A percentile compares a stretch with the other conserved stretches of the same genome.
phyloP scores from a whole-genome alignment of 441 rosid genomes.

The Arabidopsis hybrid region DNA sequence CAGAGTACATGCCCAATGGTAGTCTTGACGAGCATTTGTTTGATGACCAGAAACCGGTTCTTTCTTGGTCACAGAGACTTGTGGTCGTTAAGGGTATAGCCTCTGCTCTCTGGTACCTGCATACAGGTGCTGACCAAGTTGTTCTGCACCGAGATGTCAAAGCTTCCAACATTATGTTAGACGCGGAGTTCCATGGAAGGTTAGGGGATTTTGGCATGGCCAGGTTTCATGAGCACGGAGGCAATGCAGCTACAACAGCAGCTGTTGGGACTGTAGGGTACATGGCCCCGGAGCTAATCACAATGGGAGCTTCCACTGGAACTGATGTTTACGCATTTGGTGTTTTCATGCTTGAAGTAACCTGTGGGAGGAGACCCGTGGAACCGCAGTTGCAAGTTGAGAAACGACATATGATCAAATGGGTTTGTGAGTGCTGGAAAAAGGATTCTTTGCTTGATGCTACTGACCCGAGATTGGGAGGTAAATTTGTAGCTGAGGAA shows the following conservation, averaged over 20 bases:
- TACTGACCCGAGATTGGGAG: conserved; percentile 26
- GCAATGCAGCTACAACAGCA: conserved; percentile 47
- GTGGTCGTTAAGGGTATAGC: conserved; percentile 53
- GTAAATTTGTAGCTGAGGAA: conserved; percentile 22
- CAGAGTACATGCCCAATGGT: conserved; percentile 41
- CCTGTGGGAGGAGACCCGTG: conserved; percentile 36
- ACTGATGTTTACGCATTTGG: conserved; percentile 45
- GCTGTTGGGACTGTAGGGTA: conserved; percentile 65
- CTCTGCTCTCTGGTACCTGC: conserved; percentile 61
- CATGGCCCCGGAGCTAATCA: conserved; percentile 63
- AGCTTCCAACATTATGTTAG: conserved; percentile 60
- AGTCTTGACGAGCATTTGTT: conserved; percentile 40
- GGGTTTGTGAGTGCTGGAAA: conserved; percentile 43
- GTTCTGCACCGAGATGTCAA: conserved; percentile 74
- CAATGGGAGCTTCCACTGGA: conserved; percentile 46
- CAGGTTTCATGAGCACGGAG: conserved; percentile 51
- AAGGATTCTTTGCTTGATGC: conserved; percentile 10
- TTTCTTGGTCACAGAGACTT: conserved; percentile 34
- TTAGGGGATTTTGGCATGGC: conserved; percentile 77
- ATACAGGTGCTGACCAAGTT: conserved; percentile 64
- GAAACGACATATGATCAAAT: conserved; percentile 30
- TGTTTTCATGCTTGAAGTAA: conserved; percentile 41
- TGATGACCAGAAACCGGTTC: conserved; percentile 29
- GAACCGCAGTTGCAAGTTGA: conserved; percentile 22
- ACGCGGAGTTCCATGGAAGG: conserved; percentile 51